phyloP scores from a whole-genome alignment of 192 early-diverging fungal genomes.

The Gigaspora rosea region DNA sequence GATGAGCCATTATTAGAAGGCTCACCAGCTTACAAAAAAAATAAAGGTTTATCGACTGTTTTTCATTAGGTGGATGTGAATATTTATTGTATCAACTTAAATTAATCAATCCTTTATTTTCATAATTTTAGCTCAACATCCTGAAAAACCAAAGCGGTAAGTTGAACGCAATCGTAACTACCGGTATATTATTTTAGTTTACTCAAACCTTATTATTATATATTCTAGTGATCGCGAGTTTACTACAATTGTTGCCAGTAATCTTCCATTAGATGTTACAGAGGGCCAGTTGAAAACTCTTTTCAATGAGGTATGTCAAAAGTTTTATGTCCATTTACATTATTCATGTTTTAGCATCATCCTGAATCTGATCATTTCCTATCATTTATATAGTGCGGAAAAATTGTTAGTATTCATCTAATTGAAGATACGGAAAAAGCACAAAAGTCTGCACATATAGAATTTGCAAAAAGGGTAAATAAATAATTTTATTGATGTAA shows the following conservation, averaged over 20 bases:
- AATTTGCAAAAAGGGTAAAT: conserved; percentile 13
- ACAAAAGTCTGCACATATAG: conserved; percentile 3
- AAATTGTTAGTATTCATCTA: neutral
- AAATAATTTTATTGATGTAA: neutral
- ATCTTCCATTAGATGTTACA: neutral
- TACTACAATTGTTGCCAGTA: neutral
- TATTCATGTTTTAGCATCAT: neutral
- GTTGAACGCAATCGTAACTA: neutral
- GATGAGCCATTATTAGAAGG: neutral
- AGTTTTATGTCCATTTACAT: too few relatives aligned
- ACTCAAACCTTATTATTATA: neutral
- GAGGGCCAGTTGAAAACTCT: conserved; percentile 17
- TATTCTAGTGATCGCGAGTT: neutral
- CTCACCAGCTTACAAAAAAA: neutral
- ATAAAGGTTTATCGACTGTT: neutral
- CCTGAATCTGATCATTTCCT: too few relatives aligned
- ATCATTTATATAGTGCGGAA: conserved; percentile 6
- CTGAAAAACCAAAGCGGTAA: conserved; percentile 14
- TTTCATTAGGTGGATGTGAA: too few relatives aligned
- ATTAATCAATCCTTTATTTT: neutral
- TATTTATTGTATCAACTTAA: neutral
- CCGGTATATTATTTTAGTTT: neutral
- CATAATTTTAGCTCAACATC: neutral
- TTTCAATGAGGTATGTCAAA: neutral
- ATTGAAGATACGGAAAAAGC: neutral